A percentile compares a stretch with the other conserved stretches of the same genome.
These are phyloP conservation scores for Calonectria honghensis DNA, from an alignment of 2,329 filamentous ascomycete species.

Conservation along the genomic window DNA sequence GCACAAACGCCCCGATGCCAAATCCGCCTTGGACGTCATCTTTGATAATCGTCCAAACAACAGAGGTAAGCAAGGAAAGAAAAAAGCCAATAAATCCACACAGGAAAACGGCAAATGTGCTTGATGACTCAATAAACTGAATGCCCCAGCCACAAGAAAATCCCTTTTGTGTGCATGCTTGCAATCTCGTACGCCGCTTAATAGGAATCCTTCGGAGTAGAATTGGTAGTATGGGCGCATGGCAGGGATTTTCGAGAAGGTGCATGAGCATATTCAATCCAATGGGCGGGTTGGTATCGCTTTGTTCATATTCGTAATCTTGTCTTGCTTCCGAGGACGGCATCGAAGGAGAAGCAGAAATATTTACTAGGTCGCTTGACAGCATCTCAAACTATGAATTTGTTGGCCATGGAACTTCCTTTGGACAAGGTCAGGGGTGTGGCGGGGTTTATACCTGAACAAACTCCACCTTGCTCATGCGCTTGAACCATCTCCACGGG, in stretches of 20 bases:
- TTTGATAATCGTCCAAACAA: conserved; percentile 18
- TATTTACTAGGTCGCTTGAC: conserved; percentile 3
- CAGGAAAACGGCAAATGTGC: conserved; percentile 5
- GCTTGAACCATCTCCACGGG: conserved; percentile 14
- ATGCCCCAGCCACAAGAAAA: background rate
- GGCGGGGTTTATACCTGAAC: conserved; percentile 20
- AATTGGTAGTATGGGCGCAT: no score
- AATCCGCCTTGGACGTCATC: conserved; percentile 37
- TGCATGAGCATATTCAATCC: conserved; percentile 27
- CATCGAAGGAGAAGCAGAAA: conserved; percentile 22
- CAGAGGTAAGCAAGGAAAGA: conserved; percentile 1
- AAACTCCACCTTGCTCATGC: conserved; percentile 30
- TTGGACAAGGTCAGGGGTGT: background rate
- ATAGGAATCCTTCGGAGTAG: no score
- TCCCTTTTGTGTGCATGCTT: conserved; percentile 29
- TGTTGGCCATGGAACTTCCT: no score
- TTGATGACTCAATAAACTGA: background rate
- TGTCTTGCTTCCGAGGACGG: background rate
- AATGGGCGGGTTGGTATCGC: conserved; percentile 35
- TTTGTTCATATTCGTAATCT: conserved; percentile 36
- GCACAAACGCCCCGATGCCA: background rate
- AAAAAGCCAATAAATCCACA: conserved; percentile 26
- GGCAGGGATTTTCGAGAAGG: conserved; percentile 36
- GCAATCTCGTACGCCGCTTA: background rate
- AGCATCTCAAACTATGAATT: conserved; percentile 20